Evolutionary conservation across 2,329 filamentous ascomycete genomes (phyloP).

Genomic region (Pezicula neosporulosa): DNA sequence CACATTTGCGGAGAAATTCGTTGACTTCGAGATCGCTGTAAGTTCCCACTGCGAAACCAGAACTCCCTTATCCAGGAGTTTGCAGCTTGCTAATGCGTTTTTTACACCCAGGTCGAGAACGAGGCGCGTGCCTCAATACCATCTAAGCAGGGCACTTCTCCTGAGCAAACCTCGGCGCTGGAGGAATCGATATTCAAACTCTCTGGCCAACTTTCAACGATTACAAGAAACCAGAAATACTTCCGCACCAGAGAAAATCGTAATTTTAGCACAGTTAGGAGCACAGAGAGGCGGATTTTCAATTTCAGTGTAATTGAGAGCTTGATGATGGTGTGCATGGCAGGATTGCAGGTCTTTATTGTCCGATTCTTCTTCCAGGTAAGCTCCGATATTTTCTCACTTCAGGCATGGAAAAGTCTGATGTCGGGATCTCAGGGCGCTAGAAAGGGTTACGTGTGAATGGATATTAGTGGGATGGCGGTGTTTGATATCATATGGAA

Average conservation of each 20-base stretch:
- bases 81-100: not conserved
- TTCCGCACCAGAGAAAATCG: conserved; percentile 98
- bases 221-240: conserved; percentile 97
- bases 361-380: conserved; percentile 99
- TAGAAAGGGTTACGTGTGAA: conserved; percentile 66
- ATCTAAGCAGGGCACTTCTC: conserved; percentile 80
- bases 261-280: conserved; percentile 96
- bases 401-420: not conserved
- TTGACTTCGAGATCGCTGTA: conserved; percentile 96
- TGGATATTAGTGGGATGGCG: not conserved
- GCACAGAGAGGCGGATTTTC: conserved; percentile 92
- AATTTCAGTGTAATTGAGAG: conserved; percentile 96
- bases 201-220: conserved; percentile 87
- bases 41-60: conserved; percentile 28
- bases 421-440: conserved; percentile 45
- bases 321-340: conserved; percentile 90
- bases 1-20: conserved; percentile 94
- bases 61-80: not conserved
- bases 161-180: conserved; percentile 83
- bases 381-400: conserved; percentile 18
- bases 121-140: conserved; percentile 79
- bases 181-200: conserved; percentile 97
- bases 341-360: conserved; percentile 91
- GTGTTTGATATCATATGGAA: conserved; percentile 3
- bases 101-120: conserved; percentile 71